Base-by-base conservation (phyloP, 2,329 filamentous ascomycete genomes). In the Cryphonectria radicalis region DNA sequence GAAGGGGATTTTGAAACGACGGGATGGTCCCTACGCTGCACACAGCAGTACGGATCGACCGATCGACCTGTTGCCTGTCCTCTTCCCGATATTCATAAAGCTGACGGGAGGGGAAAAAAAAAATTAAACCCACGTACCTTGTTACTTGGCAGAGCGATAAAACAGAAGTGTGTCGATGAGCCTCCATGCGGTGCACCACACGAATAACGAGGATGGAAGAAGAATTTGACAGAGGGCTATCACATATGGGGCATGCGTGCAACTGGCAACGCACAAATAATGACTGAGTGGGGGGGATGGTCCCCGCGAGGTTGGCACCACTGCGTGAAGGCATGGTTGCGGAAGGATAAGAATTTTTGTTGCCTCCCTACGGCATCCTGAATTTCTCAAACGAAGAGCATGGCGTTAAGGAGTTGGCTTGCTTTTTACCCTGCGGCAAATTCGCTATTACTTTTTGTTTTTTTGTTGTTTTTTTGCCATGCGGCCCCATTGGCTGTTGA, bases 301-400 rank as follows among this genome's bases (percentile, higher is more conserved):
- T 46, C 32, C 64, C 68, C 37, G 5, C 11, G 32, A 62, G 59
- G 10, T 40, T 62, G 59, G 59, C 59, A 62, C 59, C 25, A 62
- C 19, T 62, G 32, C 59, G 40, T 62, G 19, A 37, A n/a, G 32
- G 11, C 17, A 62, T 40, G 35, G 14, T 35, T 40, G 37, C 55
- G 59, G 19, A 62, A 62, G 35, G 55, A 11, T n/a, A 40, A 40
- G 57, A 43, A 25, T 11, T n/a, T 28, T 28, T 50, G 63, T 28
- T 59, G 57, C 46, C 62, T 46, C 70, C 32, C 17, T 63, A 57
- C 60, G 68, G 71, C 71, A 70, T 71, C 66, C 40, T 70, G 68
- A 59, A 68, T 55, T 62, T 68, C 22, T 68, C 50, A 70, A 68
- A 68, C 40, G 40, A 71, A 72, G 62, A 70, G 71, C 71, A 70